These are phyloP conservation scores for Tolypocladium tundrense DNA, from an alignment of 2,329 filamentous ascomycete species.

Conservation along the genomic window DNA sequence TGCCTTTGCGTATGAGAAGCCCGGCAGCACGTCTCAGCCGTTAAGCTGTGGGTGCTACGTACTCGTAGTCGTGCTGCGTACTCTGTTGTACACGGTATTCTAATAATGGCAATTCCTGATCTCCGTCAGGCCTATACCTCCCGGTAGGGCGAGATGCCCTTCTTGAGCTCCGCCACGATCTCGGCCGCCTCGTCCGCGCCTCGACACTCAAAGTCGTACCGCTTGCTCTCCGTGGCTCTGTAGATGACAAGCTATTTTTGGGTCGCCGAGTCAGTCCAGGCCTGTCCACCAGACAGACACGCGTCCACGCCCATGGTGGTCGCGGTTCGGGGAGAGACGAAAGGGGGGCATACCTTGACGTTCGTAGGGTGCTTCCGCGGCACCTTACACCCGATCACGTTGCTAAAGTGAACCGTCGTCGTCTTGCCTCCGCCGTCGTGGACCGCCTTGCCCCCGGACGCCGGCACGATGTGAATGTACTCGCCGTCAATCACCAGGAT, in stretches of 20 bases:
- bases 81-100: not conserved
- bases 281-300: not conserved
- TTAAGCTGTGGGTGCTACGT: too few species aligned
- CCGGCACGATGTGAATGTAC: slow-evolving; percentile 77
- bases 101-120: not conserved
- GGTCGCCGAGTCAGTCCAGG: not conserved
- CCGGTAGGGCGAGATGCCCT: slow-evolving; percentile 58
- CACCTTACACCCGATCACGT: slow-evolving; percentile 74
- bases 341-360: slow-evolving; percentile 53
- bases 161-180: slow-evolving; percentile 70
- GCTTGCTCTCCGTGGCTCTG: slow-evolving; percentile 64
- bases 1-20: not conserved
- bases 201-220: slow-evolving; percentile 78
- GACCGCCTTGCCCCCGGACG: slow-evolving; percentile 53
- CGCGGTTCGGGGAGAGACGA: not conserved
- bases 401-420: slow-evolving; percentile 73
- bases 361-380: slow-evolving; percentile 70
- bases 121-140: slow-evolving; percentile 25
- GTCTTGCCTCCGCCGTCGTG: slow-evolving; percentile 58
- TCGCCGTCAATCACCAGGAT: slow-evolving; percentile 74
- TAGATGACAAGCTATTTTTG: slow-evolving; percentile 54
- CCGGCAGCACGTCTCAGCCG: not conserved
- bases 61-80: too few species aligned
- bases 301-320: not conserved
- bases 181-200: slow-evolving; percentile 63